Evolutionary conservation across 768 basidiomycete species (phyloP), one percentile per base, ranked within the genome.

Genomic region (Lepiota brunneoincarnata): DNA sequence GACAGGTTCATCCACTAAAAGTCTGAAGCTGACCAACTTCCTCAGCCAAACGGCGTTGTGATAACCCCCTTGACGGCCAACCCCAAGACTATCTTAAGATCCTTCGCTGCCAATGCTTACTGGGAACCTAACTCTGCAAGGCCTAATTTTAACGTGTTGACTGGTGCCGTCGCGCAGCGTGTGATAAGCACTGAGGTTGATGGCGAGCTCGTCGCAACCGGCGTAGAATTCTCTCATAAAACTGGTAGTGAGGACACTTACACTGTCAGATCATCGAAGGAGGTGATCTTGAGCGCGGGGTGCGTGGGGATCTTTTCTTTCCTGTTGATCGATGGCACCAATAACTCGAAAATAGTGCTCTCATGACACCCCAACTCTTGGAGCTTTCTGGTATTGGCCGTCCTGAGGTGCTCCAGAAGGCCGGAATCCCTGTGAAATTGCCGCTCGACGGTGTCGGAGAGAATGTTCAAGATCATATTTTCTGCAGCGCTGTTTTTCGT

Each of bases 341-440:
- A 41, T 31, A 15, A 4, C 26, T 28, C 43, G 2, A 6, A 21
- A 15, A 38, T 36, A 58, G 57, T 2, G 38, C 57, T 23, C 21
- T 58, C 49, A 58, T 50, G 40, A 54, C 55, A 6, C 60, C 60
- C 5, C 55, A 61, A 35, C 34, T 61, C 35, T 43, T 61, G n/a
- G 60, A 61, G 38, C 49, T 59, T 6, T 61, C 60, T 12, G 60
- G 60, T 6, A 50, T 61, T 18, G 60, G 60, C n/a, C 35, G 49
- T 23, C 23, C 52, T n/a, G 48, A 51, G 18, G 20, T 61, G 12
- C 45, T 61, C 12, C 37, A 47, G 15, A 49, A 54, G 34, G 31
- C 39, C 23, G 58, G 52, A 4, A 50, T 61, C 28, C 48, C 49
- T 21, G 39, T 53, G 38, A 61, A 61, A 46, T 42, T 61, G 10